A percentile compares a stretch with the other conserved stretches of the same genome.
These are phyloP conservation scores for Nannochloropsis gaditana DNA, from an alignment of 108 stramenopile genomes.

Conservation along the genomic window DNA sequence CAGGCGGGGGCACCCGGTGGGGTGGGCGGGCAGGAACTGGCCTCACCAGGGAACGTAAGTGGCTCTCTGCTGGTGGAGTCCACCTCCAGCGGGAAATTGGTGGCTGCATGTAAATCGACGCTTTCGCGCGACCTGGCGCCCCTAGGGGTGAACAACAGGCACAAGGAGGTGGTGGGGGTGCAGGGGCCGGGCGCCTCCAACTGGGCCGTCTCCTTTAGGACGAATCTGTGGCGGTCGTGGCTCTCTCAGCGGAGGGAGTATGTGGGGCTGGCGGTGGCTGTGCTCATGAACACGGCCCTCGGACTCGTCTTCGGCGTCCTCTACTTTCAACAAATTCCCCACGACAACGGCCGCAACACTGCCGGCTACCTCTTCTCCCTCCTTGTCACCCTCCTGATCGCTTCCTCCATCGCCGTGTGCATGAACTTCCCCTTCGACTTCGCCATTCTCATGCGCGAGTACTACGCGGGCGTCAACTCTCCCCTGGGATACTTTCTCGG, in stretches of 20 bases:
- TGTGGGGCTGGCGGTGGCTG: background rate
- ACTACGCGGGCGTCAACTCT: background rate
- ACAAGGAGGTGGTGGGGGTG: background rate
- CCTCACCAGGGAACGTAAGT: background rate
- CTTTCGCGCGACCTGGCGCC: background rate
- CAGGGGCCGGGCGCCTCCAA: background rate
- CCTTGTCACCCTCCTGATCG: background rate
- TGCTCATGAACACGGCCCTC: background rate
- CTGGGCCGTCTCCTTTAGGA: background rate
- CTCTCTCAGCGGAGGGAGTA: conserved; percentile 1
- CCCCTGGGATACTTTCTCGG: background rate
- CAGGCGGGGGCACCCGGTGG: background rate
- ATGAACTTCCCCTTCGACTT: background rate
- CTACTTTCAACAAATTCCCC: background rate
- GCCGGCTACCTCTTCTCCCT: background rate
- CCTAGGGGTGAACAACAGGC: background rate
- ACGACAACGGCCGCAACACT: background rate
- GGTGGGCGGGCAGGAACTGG: background rate
- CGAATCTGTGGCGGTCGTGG: conserved; percentile 12
- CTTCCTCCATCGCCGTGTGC: background rate
- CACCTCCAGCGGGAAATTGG: background rate
- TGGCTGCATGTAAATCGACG: background rate
- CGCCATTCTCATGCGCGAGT: background rate
- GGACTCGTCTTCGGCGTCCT: background rate
- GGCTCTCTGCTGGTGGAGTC: conserved; percentile 19